Evolutionary conservation across 192 early-diverging fungal genomes (phyloP), one percentile per base, ranked within the genome.

Genomic region (Coemansia sp.): DNA sequence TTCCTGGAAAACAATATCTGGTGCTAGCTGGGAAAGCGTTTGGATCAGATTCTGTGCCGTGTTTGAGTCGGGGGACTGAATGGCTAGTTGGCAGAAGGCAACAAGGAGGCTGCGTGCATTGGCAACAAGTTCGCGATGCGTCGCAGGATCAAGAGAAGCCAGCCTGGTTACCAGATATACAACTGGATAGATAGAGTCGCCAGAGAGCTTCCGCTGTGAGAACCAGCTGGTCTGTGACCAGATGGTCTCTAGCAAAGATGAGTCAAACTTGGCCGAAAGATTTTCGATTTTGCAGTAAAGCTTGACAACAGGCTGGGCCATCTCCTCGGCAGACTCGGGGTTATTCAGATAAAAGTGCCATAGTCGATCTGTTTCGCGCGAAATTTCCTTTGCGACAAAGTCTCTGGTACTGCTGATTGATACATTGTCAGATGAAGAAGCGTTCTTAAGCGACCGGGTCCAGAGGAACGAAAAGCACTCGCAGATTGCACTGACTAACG

Each of bases 201-300:
- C 57, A 21, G 55, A 47, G 14, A 66, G 30, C 23, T 71, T 58
- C 37, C 69, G 58, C 19, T 73, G 52, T 4, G 76, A 66, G 56
- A 79, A 79, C 76, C 76, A 79, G 48, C 70, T 69, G 23, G 76
- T 46, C 43, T 79, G 76, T 13, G 69, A 59, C 76, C 76, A 79
- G 12, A 79, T 52, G 13, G 63, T 59, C 0, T 37, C 55, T 34
- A 79, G 46, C 55, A 79, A 56, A 21, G 44, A 37, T 1, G 47
- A 14, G 23, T 65, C 70, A 42, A 69, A 59, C 42, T 64, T 69
- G 10, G 22, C 38, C 0, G 76, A 55, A 44, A 73, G 47, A 7
- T 7, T n/a, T 25, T 66, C 70, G 1, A 79, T 39, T 40, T 69
- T 69, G 45, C 59, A 54, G 42, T 69, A 79, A 18, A 79, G 57